phyloP scores from a whole-genome alignment of 2,329 filamentous ascomycete genomes.

The Cytospora paraplurivora region DNA sequence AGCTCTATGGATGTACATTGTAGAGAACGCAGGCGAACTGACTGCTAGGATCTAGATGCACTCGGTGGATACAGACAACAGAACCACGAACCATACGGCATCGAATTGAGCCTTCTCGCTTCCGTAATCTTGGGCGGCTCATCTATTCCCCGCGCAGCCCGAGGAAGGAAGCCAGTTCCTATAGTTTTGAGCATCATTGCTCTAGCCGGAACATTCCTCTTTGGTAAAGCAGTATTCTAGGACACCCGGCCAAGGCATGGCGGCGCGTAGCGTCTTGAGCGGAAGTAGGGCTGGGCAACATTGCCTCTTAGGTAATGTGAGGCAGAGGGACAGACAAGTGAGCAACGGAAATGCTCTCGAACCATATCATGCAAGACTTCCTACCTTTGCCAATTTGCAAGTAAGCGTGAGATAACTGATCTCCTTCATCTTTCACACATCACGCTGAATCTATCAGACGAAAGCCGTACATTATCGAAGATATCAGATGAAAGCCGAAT shows the following conservation, averaged over 20 bases:
- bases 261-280: not conserved
- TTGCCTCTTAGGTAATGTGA: not conserved
- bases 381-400: no score
- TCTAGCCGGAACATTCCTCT: conserved; percentile 75
- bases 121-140: conserved; percentile 82
- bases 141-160: conserved; percentile 84
- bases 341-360: no score
- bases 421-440: no score
- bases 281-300: not conserved
- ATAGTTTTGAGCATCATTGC: conserved; percentile 77
- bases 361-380: no score
- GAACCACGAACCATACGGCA: conserved; percentile 73
- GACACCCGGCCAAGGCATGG: conserved; percentile 12
- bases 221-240: conserved; percentile 62
- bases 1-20: conserved; percentile 31
- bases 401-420: no score
- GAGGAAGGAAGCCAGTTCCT: conserved; percentile 81
- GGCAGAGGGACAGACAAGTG: no score
- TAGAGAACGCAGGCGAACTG: not conserved
- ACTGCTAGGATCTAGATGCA: conserved; percentile 54
- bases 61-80: conserved; percentile 81
- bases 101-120: conserved; percentile 87
- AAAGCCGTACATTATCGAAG: no score
- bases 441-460: no score
- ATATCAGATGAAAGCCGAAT: no score